phyloP scores from a whole-genome alignment of 139 green algal species.

The Chlorella sp. region DNA sequence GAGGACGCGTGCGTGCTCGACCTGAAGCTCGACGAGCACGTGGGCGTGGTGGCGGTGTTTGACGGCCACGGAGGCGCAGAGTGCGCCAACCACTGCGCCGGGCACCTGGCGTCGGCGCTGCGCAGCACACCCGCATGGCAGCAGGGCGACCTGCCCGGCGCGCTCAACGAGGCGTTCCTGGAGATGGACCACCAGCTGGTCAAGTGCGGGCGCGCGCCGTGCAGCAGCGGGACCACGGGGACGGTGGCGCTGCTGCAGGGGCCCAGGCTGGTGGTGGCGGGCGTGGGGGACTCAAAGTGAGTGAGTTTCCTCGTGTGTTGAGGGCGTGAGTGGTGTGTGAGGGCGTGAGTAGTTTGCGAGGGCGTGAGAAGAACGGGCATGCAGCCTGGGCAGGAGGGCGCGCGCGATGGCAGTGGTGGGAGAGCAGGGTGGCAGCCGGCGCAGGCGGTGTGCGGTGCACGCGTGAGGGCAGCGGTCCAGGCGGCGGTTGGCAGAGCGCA shows the following conservation, averaged over 20 bases:
- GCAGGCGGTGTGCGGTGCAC: neutral
- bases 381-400: neutral
- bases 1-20: constrained; percentile 22
- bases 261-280: constrained; percentile 20
- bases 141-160: neutral
- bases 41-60: constrained; percentile 2
- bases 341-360: too few relatives aligned
- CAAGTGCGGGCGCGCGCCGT: neutral
- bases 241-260: constrained; percentile 25
- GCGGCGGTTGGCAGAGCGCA: neutral
- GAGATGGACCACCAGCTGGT: constrained; percentile 14
- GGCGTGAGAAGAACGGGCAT: neutral
- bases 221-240: constrained; percentile 16
- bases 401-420: neutral
- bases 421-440: neutral
- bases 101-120: neutral
- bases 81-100: neutral
- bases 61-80: constrained; percentile 1
- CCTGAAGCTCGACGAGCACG: constrained; percentile 12
- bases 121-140: neutral
- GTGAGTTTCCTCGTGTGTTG: too few relatives aligned
- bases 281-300: constrained; percentile 27
- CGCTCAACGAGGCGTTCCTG: constrained; percentile 15
- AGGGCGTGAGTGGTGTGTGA: too few relatives aligned
- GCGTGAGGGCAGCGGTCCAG: neutral